phyloP scores from a whole-genome alignment of 257 asterid genomes.

The Jasminum sambac region DNA sequence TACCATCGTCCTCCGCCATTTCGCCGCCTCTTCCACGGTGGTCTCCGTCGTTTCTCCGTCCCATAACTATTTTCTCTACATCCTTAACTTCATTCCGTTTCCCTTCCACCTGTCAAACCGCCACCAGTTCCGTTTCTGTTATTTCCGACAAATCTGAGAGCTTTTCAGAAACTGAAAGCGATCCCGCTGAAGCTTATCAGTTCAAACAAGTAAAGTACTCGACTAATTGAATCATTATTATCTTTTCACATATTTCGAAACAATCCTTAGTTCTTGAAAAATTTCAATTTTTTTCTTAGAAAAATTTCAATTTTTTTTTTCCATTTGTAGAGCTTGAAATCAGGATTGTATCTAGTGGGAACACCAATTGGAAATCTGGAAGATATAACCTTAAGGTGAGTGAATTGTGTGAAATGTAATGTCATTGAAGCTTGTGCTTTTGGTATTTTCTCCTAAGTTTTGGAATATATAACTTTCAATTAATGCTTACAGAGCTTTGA shows the following conservation, averaged over 20 bases:
- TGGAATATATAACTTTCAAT: conserved; percentile 12
- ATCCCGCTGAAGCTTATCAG: conserved; percentile 33
- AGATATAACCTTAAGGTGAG: conserved; percentile 82
- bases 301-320: neutral
- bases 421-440: conserved; percentile 3
- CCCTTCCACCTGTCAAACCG: conserved; percentile 29
- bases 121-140: conserved; percentile 24
- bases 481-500: conserved; percentile 59
- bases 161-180: conserved; percentile 27
- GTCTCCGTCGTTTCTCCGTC: conserved; percentile 23
- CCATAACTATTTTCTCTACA: conserved; percentile 22
- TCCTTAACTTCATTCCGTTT: conserved; percentile 17
- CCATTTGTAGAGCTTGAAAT: conserved; percentile 68
- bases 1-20: conserved; percentile 18
- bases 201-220: conserved; percentile 45
- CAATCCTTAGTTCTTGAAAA: neutral
- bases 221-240: neutral
- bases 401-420: conserved; percentile 5
- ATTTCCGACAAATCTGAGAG: conserved; percentile 22
- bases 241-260: neutral
- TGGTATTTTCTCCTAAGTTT: neutral
- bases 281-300: neutral
- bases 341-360: conserved; percentile 88
- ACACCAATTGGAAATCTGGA: conserved; percentile 98
- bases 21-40: conserved; percentile 30